Percentiles rank a stretch among this genome's conserved stretches.
These are phyloP conservation scores for Chaetomiaceae sp. DNA, from an alignment of 2,329 filamentous ascomycete genomes.

Conservation along the genomic window DNA sequence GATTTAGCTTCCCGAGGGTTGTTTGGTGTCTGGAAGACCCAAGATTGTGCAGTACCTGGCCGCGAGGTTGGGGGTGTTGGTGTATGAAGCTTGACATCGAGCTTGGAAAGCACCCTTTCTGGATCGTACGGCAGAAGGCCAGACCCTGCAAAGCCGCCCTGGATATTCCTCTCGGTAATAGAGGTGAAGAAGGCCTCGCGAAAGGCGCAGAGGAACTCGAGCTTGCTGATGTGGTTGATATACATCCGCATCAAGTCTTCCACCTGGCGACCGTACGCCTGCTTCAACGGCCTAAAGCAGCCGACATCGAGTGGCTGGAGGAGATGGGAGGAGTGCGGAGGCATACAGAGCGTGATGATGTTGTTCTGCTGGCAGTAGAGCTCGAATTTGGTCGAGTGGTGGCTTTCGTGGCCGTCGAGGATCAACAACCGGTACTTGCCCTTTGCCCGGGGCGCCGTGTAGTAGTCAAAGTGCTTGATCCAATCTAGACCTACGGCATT, in stretches of 20 bases:
- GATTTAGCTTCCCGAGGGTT: constrained; percentile 8
- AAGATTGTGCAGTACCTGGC: neutral
- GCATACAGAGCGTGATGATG: neutral
- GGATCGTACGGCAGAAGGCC: constrained; percentile 10
- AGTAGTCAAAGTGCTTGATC: no score
- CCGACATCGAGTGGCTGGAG: neutral
- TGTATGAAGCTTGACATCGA: no score
- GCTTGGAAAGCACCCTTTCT: no score
- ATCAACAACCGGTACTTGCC: constrained; percentile 13
- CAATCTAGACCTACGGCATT: no score
- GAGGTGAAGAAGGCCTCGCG: no score
- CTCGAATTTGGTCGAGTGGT: constrained; percentile 7
- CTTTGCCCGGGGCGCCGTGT: no score
- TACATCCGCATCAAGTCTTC: constrained; percentile 7
- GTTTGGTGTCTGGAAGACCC: neutral
- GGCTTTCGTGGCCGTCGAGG: constrained; percentile 8
- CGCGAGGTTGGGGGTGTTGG: neutral
- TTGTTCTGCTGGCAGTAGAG: neutral
- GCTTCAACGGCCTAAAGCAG: no score
- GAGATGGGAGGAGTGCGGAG: neutral
- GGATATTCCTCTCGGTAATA: no score
- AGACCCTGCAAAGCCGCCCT: no score
- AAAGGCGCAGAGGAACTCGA: no score
- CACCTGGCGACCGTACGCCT: constrained; percentile 7
- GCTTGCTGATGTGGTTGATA: constrained; percentile 7